Base-by-base conservation (phyloP, 306 rosid species). In the Alnus glutinosa region DNA sequence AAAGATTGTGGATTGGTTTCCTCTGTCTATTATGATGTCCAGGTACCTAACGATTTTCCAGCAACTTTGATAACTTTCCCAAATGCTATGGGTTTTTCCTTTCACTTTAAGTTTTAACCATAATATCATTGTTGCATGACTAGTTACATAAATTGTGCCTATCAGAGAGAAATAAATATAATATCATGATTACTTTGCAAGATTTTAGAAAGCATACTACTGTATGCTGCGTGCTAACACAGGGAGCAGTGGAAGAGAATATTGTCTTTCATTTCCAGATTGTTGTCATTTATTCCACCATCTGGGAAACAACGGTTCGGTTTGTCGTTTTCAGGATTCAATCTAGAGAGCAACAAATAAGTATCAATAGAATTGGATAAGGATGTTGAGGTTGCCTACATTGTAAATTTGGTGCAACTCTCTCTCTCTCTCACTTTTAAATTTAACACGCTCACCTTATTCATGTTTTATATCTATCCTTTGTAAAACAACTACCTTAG, bases 291-390 rank as follows among this genome's bases (percentile, higher is more conserved):
- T 19, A 47, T 74, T 61, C 54, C 49, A 57, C 70, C 52, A 68
- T 19, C 30, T 49, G 57, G 46, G 58, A 50, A 50, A 48, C 23
- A 64, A n/a, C 10, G 2, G 55, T 77, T 66, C 37, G 32, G 3
- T 34, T 63, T 30, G 15, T 66, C 62, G 50, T 23, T 55, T 80
- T 74, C 55, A 83, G 75, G 77, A 70, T 54, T 32, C 75, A 47
- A 28, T 42, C 30, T 42, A 71, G 9, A 8, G 46, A 49, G 16
- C 64, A 58, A 44, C 50, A 61, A 48, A 37, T 63, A 39, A 9
- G 70, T 73, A 48, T 77, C 74, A 73, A 28, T 28, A 71, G 69
- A 75, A 19, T 37, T 78, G 73, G 73, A 58, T 59, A 47, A 70
- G 52, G 69, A 72, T 52, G 75, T 77, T 79, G 46, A 28, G 11